These are phyloP conservation scores for Ascosphaera pollenicola DNA, from an alignment of 2,329 filamentous ascomycete genomes.

Conservation along the genomic window DNA sequence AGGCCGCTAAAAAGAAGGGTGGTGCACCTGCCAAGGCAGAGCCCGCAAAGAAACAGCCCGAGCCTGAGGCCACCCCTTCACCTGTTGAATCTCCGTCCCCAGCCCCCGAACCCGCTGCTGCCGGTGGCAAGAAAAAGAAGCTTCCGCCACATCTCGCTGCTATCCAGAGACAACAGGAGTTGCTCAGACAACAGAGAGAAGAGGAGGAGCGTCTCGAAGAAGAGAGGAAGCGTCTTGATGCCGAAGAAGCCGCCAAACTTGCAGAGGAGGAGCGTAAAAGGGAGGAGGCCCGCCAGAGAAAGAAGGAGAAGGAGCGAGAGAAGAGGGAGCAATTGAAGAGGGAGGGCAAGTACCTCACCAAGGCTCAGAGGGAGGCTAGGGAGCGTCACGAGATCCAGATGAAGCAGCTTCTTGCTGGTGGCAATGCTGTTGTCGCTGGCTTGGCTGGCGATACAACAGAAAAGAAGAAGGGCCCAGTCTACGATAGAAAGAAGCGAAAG, in stretches of 20 bases:
- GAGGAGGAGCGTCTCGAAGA: slow-evolving; percentile 20
- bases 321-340: slow-evolving; percentile 27
- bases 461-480: slow-evolving; percentile 52
- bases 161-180: slow-evolving; percentile 27
- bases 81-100: slow-evolving; percentile 17
- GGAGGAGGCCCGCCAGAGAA: slow-evolving; percentile 23
- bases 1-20: slow-evolving; percentile 73
- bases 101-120: slow-evolving; percentile 14
- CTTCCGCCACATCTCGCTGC: slow-evolving; percentile 35
- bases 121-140: slow-evolving; percentile 66
- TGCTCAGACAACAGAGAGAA: slow-evolving; percentile 22
- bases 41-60: slow-evolving; percentile 32
- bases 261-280: slow-evolving; percentile 25
- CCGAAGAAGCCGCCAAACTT: slow-evolving; percentile 14
- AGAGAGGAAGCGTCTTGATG: slow-evolving; percentile 20
- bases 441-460: slow-evolving; percentile 25
- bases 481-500: slow-evolving; percentile 54
- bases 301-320: slow-evolving; percentile 28
- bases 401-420: slow-evolving; percentile 27
- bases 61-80: slow-evolving; percentile 27
- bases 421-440: slow-evolving; percentile 22
- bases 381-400: slow-evolving; percentile 25
- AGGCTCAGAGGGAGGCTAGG: slow-evolving; percentile 26
- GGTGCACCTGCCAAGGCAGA: slow-evolving; percentile 23
- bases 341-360: slow-evolving; percentile 27